phyloP scores from a whole-genome alignment of 2,329 filamentous ascomycete species.

The Colletotrichum kahawae region DNA sequence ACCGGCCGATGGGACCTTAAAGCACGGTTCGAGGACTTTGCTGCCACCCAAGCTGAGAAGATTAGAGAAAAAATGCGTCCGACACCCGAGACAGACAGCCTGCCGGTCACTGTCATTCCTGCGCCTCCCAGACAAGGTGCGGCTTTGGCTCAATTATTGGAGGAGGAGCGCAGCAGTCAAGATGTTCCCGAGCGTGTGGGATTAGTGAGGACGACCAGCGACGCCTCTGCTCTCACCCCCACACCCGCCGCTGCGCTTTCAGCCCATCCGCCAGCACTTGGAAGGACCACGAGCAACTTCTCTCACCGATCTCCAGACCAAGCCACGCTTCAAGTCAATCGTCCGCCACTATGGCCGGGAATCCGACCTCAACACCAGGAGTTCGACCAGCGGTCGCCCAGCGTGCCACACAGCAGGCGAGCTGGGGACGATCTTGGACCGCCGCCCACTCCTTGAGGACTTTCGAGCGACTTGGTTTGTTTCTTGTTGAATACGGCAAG shows the following conservation, averaged over 20 bases:
- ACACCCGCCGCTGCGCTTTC: background rate
- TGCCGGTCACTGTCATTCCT: conserved; percentile 66
- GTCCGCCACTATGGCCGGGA: conserved; percentile 50
- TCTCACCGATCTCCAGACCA: conserved; percentile 10
- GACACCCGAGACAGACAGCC: conserved; percentile 56
- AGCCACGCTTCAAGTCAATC: conserved; percentile 30
- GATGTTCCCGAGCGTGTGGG: background rate
- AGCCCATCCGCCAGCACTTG: background rate
- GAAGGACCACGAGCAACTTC: conserved; percentile 14
- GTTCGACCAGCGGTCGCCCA: conserved; percentile 1
- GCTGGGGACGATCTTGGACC: conserved; percentile 27
- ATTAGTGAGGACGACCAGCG: conserved; percentile 10
- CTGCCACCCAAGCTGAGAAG: conserved; percentile 64
- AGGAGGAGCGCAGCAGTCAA: conserved; percentile 50
- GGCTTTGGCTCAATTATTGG: conserved; percentile 59
- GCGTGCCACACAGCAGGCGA: conserved; percentile 12
- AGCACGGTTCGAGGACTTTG: conserved; percentile 64
- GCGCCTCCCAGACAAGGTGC: conserved; percentile 64
- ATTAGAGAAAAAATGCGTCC: conserved; percentile 61
- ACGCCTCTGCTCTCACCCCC: conserved; percentile 12
- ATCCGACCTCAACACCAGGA: conserved; percentile 41
- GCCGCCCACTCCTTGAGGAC: background rate
- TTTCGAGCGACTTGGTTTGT: background rate
- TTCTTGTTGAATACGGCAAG: conserved; percentile 10
- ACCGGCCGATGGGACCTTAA: conserved; percentile 59